Conservation (phyloP, 1,284 basidiomycete genomes). For the Ceratobasidium sp. region DNA sequence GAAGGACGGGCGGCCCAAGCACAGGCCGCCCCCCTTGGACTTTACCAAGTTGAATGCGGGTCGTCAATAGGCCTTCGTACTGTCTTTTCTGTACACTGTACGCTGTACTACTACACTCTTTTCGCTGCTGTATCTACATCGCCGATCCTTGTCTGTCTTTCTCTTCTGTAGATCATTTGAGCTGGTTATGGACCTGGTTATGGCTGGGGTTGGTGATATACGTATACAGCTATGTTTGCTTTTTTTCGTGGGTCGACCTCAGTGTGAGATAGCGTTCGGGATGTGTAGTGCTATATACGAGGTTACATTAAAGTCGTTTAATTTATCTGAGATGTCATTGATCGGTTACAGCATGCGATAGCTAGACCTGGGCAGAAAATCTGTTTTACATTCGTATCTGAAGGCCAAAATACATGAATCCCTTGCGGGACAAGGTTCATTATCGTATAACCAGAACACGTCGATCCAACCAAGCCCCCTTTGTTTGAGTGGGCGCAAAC, state of each 20-base stretch:
- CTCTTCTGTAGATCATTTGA: constrained; percentile 40
- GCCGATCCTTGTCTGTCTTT: constrained; percentile 35
- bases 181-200: constrained; percentile 33
- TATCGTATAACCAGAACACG: constrained; percentile 18
- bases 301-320: neutral
- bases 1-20: constrained; percentile 39
- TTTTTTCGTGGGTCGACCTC: constrained; percentile 1
- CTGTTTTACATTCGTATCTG: constrained; percentile 26
- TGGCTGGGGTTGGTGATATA: constrained; percentile 21
- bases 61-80: constrained; percentile 18
- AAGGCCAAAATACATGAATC: constrained; percentile 13
- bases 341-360: neutral
- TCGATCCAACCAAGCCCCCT: neutral
- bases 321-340: neutral
- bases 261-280: constrained; percentile 13
- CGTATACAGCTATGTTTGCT: neutral
- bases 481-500: constrained; percentile 35
- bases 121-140: constrained; percentile 20
- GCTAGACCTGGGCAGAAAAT: too few relatives aligned
- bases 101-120: constrained; percentile 5
- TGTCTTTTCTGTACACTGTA: neutral
- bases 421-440: constrained; percentile 10
- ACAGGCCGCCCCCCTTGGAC: constrained; percentile 33
- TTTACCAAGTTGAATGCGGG: constrained; percentile 38
- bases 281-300: constrained; percentile 8